Percentiles rank a stretch among this genome's conserved stretches.
These are phyloP conservation scores for Ceratocystis cacaofunesta DNA, from an alignment of 2,329 filamentous ascomycete species.

Conservation along the genomic window DNA sequence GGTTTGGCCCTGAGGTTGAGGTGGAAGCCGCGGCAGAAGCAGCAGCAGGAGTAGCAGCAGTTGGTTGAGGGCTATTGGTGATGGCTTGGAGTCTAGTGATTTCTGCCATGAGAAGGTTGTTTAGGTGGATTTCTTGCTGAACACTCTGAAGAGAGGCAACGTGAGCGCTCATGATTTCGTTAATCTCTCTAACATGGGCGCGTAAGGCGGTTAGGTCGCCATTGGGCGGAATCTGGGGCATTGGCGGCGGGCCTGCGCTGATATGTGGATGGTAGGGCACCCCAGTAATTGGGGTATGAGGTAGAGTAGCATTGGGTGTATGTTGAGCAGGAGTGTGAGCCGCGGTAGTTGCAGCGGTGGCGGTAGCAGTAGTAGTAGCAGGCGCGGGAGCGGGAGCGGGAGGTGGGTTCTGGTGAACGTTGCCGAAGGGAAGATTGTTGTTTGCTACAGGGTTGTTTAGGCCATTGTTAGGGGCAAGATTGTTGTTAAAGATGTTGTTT, in stretches of 20 bases:
- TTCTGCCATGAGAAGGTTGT: conserved; percentile 54
- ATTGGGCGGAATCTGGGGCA: conserved; percentile 3
- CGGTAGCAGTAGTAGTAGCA: not conserved
- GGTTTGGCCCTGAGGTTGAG: conserved; percentile 24
- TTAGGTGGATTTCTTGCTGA: conserved; percentile 50
- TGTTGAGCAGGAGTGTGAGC: not conserved
- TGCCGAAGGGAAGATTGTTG: conserved; percentile 1
- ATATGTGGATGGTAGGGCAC: not conserved
- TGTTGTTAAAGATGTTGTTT: conserved; percentile 10
- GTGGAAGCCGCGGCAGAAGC: conserved; percentile 40
- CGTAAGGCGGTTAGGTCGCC: conserved; percentile 18
- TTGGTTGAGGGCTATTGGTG: conserved; percentile 33
- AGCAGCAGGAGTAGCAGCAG: conserved; percentile 26
- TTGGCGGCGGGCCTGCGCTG: not conserved
- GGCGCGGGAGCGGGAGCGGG: not conserved
- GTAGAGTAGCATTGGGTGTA: conserved; percentile 1
- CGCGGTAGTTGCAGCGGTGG: not conserved
- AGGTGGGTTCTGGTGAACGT: not conserved
- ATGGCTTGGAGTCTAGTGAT: conserved; percentile 25
- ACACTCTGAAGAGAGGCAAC: conserved; percentile 34
- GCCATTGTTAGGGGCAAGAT: not conserved
- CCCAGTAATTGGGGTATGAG: conserved; percentile 2
- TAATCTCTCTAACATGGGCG: conserved; percentile 20
- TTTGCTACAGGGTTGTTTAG: not conserved
- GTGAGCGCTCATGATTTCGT: conserved; percentile 17